phyloP scores from a whole-genome alignment of 305 asterid species.

The Fraxinus nigra region DNA sequence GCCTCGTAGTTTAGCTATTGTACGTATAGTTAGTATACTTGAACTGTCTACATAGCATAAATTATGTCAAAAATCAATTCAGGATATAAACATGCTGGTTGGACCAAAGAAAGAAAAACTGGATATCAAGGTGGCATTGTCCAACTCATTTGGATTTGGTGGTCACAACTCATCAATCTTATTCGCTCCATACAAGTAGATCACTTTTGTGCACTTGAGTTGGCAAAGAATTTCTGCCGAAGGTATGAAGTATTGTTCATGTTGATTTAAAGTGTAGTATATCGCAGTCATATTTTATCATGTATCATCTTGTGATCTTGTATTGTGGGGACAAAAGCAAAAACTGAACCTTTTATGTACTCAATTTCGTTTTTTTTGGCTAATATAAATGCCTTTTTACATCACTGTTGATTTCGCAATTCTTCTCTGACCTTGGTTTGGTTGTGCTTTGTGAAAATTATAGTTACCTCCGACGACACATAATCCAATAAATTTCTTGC shows the following conservation, averaged over 20 bases:
- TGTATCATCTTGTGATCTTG: background rate
- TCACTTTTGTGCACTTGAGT: background rate
- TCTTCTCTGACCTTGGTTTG: background rate
- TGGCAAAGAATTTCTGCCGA: background rate
- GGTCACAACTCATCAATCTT: constrained; percentile 56
- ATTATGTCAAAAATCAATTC: constrained; percentile 6
- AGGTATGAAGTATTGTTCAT: background rate
- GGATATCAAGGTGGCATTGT: constrained; percentile 53
- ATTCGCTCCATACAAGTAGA: constrained; percentile 49
- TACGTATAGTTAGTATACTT: background rate
- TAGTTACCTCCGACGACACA: background rate
- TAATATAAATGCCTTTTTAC: background rate
- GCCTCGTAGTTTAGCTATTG: background rate
- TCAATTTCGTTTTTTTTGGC: background rate
- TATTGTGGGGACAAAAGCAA: background rate
- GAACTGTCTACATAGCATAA: background rate
- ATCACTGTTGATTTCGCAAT: background rate
- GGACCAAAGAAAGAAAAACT: constrained; percentile 44
- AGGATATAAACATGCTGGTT: constrained; percentile 44
- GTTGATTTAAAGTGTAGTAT: background rate
- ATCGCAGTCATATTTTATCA: background rate
- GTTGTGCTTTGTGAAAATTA: background rate
- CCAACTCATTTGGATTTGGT: constrained; percentile 61
- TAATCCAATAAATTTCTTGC: background rate
- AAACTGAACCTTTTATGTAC: background rate